These are phyloP conservation scores for Sphaerosporella brunnea DNA, from an alignment of 495 filamentous ascomycete genomes.

Conservation along the genomic window DNA sequence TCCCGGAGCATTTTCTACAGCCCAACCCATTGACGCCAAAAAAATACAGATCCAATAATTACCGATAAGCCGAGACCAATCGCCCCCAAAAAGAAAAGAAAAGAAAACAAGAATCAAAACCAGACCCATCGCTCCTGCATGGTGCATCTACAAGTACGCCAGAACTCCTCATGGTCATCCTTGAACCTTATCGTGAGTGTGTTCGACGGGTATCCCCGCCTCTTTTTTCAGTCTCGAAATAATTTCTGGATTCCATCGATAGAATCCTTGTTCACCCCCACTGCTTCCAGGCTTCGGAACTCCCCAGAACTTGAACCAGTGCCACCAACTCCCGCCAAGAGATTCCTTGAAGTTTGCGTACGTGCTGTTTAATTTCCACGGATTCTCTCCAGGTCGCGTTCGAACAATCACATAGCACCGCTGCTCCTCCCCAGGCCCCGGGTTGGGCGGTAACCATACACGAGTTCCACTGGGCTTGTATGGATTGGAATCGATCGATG, in stretches of 20 bases:
- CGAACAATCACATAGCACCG: constrained; percentile 50
- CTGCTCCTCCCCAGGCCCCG: constrained; percentile 8
- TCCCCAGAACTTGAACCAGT: constrained; percentile 50
- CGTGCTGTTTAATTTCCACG: constrained; percentile 48
- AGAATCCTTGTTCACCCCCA: constrained; percentile 30
- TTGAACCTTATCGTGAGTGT: not conserved
- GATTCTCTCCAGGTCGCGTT: constrained; percentile 57
- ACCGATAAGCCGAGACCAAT: not conserved
- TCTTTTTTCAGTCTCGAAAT: constrained; percentile 19
- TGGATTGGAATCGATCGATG: constrained; percentile 13
- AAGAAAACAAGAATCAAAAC: not conserved
- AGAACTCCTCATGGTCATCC: too few relatives aligned
- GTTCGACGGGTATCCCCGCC: constrained; percentile 13
- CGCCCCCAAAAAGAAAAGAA: not conserved
- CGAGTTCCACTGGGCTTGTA: constrained; percentile 29
- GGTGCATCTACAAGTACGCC: too few relatives aligned
- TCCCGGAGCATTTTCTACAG: too few relatives aligned
- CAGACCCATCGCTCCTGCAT: too few relatives aligned
- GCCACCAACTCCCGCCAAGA: constrained; percentile 49
- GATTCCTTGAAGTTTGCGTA: constrained; percentile 54
- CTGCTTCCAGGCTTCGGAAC: constrained; percentile 44
- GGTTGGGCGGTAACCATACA: constrained; percentile 12
- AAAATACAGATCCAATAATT: not conserved
- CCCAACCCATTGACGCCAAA: not conserved
- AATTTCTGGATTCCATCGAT: constrained; percentile 20